These are phyloP conservation scores for Thelephora aurantiotincta DNA, from an alignment of 768 basidiomycete species.

Conservation along the genomic window DNA sequence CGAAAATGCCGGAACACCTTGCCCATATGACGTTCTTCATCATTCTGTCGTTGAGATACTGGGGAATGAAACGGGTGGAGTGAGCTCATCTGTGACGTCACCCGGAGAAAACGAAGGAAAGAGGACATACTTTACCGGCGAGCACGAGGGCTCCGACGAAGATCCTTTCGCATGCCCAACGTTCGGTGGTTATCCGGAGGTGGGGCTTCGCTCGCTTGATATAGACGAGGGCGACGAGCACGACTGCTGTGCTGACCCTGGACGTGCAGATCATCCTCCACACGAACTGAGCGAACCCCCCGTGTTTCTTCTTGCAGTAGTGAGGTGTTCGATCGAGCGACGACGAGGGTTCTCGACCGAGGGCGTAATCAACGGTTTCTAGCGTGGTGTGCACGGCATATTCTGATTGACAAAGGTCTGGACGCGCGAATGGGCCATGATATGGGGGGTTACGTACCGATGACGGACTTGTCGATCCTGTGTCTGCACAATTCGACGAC, in stretches of 20 bases:
- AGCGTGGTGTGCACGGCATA: neutral
- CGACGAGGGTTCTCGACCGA: neutral
- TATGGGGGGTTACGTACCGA: too few species aligned
- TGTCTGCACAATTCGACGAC: too few species aligned
- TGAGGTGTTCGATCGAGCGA: neutral
- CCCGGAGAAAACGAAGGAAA: neutral
- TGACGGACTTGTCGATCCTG: too few species aligned
- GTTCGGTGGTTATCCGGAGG: neutral
- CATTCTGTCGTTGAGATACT: neutral
- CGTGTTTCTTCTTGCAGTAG: neutral
- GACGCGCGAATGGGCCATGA: too few species aligned
- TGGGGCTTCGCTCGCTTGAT: neutral
- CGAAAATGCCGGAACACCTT: neutral
- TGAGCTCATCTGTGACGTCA: neutral
- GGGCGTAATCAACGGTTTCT: neutral
- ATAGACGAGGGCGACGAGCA: neutral
- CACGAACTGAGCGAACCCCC: neutral
- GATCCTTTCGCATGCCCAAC: neutral
- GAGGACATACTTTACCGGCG: neutral
- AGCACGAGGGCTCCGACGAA: neutral
- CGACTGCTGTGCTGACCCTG: neutral
- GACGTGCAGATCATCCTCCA: neutral
- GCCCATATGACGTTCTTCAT: neutral
- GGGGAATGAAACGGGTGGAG: neutral
- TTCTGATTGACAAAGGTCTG: neutral